phyloP scores from a whole-genome alignment of 2,329 filamentous ascomycete genomes.

The Verticillium alfalfae region DNA sequence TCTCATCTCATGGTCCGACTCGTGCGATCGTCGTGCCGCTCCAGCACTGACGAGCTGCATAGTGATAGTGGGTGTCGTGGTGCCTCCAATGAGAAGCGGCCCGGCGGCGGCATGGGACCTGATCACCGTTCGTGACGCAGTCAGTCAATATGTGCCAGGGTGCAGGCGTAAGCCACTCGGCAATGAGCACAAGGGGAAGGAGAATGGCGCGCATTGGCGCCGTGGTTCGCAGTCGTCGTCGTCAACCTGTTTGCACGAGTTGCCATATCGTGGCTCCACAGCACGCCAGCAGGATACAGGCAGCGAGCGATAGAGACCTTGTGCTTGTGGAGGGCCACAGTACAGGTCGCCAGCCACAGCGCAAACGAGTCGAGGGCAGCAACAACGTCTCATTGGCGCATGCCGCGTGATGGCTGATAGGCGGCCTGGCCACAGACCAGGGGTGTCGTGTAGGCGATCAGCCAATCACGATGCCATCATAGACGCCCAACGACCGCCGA shows the following conservation, averaged over 20 bases:
- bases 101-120: background rate
- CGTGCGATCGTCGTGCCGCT: slow-evolving; percentile 7
- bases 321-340: background rate
- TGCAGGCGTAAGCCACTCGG: background rate
- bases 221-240: background rate
- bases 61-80: background rate
- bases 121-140: background rate
- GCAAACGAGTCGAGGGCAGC: background rate
- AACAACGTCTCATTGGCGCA: background rate
- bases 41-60: slow-evolving; percentile 1
- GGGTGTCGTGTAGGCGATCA: slow-evolving; percentile 2
- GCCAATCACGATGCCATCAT: slow-evolving; percentile 7
- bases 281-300: background rate
- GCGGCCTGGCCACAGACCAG: slow-evolving; percentile 6
- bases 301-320: background rate
- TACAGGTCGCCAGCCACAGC: background rate
- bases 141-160: background rate
- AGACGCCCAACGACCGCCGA: slow-evolving; percentile 9
- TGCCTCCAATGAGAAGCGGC: slow-evolving; percentile 6
- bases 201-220: background rate
- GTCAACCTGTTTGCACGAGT: background rate
- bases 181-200: background rate
- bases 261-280: background rate
- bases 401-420: slow-evolving; percentile 11
- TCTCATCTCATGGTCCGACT: slow-evolving; percentile 7